Conservation (phyloP, 441 rosid species). For the Croton setiger region DNA sequence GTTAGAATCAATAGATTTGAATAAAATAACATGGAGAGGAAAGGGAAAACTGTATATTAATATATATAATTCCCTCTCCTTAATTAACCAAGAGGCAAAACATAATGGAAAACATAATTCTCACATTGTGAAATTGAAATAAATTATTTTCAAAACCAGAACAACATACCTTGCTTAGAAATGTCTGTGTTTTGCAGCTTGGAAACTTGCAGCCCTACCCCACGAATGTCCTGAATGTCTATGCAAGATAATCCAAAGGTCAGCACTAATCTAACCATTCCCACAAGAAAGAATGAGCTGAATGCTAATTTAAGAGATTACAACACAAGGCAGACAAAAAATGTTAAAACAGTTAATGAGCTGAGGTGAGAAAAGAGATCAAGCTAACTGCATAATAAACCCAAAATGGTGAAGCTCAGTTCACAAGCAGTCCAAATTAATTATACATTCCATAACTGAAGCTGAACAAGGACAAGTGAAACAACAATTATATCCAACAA, state of each 20-base stretch:
- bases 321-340: background rate
- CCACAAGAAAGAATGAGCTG: background rate
- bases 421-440: conserved; percentile 1
- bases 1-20: conserved; percentile 13
- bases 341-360: background rate
- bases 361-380: background rate
- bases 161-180: conserved; percentile 51
- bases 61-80: background rate
- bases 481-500: background rate
- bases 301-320: background rate
- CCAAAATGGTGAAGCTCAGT: background rate
- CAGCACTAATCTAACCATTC: conserved; percentile 12
- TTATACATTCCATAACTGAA: background rate
- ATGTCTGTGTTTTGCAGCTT: conserved; percentile 73
- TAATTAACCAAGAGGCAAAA: background rate
- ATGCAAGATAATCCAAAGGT: conserved; percentile 18
- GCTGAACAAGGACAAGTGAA: background rate
- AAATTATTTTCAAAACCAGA: background rate
- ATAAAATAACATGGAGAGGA: background rate
- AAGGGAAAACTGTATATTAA: conserved; percentile 9
- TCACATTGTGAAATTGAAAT: background rate
- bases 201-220: conserved; percentile 95
- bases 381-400: background rate
- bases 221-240: conserved; percentile 91
- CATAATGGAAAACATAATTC: background rate